A percentile compares a stretch with the other conserved stretches of the same genome.
Evolutionary conservation across 192 early-diverging fungal genomes (phyloP).

Genomic region (Backusella mclennaniae): DNA sequence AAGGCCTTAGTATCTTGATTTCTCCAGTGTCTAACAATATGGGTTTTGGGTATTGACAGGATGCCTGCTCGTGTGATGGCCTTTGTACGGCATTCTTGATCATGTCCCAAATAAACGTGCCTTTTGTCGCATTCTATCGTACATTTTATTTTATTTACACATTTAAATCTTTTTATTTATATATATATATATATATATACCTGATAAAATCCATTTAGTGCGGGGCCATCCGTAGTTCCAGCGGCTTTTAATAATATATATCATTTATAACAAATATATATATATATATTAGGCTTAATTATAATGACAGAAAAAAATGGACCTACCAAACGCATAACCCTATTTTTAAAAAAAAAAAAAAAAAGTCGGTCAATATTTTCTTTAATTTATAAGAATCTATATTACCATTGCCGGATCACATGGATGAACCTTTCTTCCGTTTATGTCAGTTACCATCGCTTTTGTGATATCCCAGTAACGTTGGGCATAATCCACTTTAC

Average conservation of each 20-base stretch:
- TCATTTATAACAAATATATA: neutral
- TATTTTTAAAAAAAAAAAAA: neutral
- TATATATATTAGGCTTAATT: neutral
- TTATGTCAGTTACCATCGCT: neutral
- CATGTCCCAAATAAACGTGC: conserved; percentile 24
- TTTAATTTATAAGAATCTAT: neutral
- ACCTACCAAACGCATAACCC: conserved; percentile 43
- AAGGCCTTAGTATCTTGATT: conserved; percentile 41
- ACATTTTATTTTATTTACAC: too few relatives aligned
- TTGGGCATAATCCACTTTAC: conserved; percentile 23
- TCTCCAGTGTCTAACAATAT: conserved; percentile 61
- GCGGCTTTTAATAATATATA: conserved; percentile 25
- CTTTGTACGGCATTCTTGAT: conserved; percentile 6
- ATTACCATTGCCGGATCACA: conserved; percentile 36
- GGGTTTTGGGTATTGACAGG: conserved; percentile 56
- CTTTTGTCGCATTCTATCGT: conserved; percentile 18
- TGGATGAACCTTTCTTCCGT: conserved; percentile 11
- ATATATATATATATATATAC: neutral
- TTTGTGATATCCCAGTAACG: conserved; percentile 29
- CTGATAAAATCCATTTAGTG: conserved; percentile 25
- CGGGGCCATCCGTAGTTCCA: conserved; percentile 58
- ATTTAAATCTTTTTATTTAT: too few relatives aligned
- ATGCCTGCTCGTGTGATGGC: conserved; percentile 34
- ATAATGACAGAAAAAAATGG: neutral
- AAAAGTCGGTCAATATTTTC: neutral